Evolutionary conservation across 495 filamentous ascomycete species (phyloP).

Genomic region (Clohesyomyces aquaticus): DNA sequence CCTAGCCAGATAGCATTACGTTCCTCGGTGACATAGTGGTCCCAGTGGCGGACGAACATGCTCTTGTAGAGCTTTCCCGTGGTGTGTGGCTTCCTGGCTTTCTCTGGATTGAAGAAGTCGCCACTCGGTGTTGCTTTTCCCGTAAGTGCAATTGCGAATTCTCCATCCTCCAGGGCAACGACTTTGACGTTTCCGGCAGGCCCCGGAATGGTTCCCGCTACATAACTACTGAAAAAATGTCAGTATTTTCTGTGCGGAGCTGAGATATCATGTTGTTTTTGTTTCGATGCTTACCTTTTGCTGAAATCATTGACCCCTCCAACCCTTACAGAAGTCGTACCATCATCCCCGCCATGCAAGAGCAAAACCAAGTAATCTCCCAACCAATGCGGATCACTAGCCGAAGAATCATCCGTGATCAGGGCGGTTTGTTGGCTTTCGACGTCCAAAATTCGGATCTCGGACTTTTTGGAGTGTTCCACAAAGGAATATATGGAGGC

Average conservation of each 20-base stretch:
- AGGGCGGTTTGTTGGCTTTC: slow-evolving; percentile 66
- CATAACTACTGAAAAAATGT: slow-evolving; percentile 46
- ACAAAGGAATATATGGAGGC: slow-evolving; percentile 83
- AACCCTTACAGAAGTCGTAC: slow-evolving; percentile 63
- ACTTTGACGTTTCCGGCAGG: slow-evolving; percentile 76
- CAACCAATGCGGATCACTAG: slow-evolving; percentile 78
- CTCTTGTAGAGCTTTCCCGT: slow-evolving; percentile 60
- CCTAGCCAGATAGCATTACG: slow-evolving; percentile 73
- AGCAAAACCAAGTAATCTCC: slow-evolving; percentile 64
- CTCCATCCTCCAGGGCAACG: slow-evolving; percentile 61
- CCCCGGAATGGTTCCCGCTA: slow-evolving; percentile 66
- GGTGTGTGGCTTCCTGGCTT: slow-evolving; percentile 57
- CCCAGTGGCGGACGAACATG: slow-evolving; percentile 67
- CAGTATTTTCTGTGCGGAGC: neutral
- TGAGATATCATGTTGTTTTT: neutral
- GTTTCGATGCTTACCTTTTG: slow-evolving; percentile 20
- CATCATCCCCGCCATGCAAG: slow-evolving; percentile 66
- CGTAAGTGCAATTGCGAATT: slow-evolving; percentile 70
- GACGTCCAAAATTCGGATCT: slow-evolving; percentile 77
- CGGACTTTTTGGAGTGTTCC: slow-evolving; percentile 70
- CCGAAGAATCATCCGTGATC: slow-evolving; percentile 65
- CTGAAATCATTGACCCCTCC: slow-evolving; percentile 42
- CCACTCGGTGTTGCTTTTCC: slow-evolving; percentile 62
- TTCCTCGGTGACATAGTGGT: slow-evolving; percentile 47
- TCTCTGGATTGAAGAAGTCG: slow-evolving; percentile 58